phyloP scores from a whole-genome alignment of 2,329 filamentous ascomycete species.

The Botryotinia convoluta region DNA sequence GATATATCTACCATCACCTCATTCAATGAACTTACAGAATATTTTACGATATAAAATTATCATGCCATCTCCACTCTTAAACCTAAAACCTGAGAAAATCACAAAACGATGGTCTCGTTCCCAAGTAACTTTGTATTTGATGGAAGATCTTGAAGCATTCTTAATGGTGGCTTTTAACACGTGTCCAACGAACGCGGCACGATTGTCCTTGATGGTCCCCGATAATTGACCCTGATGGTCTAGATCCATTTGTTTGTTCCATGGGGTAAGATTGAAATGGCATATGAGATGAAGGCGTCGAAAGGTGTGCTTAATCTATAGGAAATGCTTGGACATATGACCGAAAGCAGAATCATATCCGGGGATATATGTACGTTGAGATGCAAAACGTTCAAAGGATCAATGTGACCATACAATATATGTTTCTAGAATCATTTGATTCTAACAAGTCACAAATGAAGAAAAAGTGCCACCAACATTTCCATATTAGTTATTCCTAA shows the following conservation, averaged over 20 bases:
- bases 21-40: neutral
- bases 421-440: neutral
- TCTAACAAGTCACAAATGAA: neutral
- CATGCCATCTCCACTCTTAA: neutral
- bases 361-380: neutral
- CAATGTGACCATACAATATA: neutral
- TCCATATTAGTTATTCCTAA: neutral
- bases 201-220: neutral
- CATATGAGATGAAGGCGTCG: neutral
- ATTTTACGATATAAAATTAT: neutral
- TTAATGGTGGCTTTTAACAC: constrained; percentile 3
- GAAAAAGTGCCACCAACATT: neutral
- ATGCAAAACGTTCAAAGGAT: too few species aligned
- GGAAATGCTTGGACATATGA: neutral
- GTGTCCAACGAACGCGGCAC: neutral
- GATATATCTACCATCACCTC: neutral
- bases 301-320: neutral
- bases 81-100: neutral
- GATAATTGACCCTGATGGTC: neutral
- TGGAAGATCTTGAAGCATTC: constrained; percentile 2
- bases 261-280: neutral
- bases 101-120: neutral
- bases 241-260: neutral
- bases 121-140: neutral
- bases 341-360: constrained; percentile 2